Evolutionary conservation across 2,329 filamentous ascomycete species (phyloP), one percentile per base, ranked within the genome.

Genomic region (Arthroderma sp.): DNA sequence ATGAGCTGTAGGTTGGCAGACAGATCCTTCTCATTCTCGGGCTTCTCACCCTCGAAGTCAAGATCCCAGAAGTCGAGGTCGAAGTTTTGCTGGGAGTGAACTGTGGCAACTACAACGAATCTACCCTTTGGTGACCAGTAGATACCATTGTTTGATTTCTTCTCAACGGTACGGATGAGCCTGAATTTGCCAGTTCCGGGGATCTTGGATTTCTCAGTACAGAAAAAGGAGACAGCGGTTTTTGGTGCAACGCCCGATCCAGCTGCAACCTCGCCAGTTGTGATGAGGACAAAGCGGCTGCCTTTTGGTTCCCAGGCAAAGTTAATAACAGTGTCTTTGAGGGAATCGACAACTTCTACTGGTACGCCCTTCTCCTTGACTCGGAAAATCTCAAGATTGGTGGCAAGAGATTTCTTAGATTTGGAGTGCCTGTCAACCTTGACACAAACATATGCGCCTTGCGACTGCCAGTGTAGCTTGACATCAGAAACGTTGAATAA

Each of bases 271-370:
- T 98, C 91, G 7, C 86, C 83, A 11, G 86, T 91, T 32, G 88
- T 95, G 69, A 98, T 98, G 60, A 95, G 82, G 53, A 95, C 87
- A 64, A 98, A 98, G 34, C 91, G 82, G 65, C 94, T 88, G 50
- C 91, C 91, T 72, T 95, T 95, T 51, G 91, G 91, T 63, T 98
- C 91, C 91, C 91, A 98, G 6, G 91, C 87, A 62, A 98, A 98
- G 73, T 98, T 98, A 70, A 98, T 94, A 56, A 98, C 91, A 1
- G 88, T 94, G 60, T 96, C 91, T 70, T 96, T 96, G 68, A 98
- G 84, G 44, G 83, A 87, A 66, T 98, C 91, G 42, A 98, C 87
- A 46, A 96, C 91, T 66, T 98, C 91, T 44, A 98, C 89, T 1
- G 91, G 91, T 2, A 98, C 91, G 54, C 91, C 89, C 77, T 98